Base-by-base conservation (phyloP, 169 alveolate genomes). In the Besnoitia besnoiti region DNA sequence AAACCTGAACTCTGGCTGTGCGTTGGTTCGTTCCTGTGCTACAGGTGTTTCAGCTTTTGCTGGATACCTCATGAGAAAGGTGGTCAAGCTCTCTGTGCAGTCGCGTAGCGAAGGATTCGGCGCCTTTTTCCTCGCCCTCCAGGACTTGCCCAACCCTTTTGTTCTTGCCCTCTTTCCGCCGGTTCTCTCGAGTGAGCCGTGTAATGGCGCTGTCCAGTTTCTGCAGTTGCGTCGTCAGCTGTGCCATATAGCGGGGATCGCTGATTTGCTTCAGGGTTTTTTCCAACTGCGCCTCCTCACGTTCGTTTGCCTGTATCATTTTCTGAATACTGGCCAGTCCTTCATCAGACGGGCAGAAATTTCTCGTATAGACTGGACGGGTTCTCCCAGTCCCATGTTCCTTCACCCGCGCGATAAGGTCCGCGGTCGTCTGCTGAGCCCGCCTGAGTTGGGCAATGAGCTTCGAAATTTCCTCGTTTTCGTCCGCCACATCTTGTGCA, bases 61-160 rank as follows among this genome's bases (percentile, higher is more conserved):
- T n/a, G n/a, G n/a, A n/a, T 21, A 77, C 87, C 87, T 77, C 87
- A 21, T 77, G 87, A 16, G 87, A 37, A 35, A 77, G 49, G 40
- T 77, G 87, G 7, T 77, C 87, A 0, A 37, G 59, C 40, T 77
- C 87, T 37, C 40, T 77, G 49, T 39, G 55, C 7, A 42, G 47
- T 21, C 87, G 49, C 21, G 49, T 44, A 0, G 21, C 59, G 30
- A 77, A 12, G n/a, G 59, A 77, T 39, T 77, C 87, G 10, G 87
- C 50, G 10, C 87, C 87, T 44, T 77, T 77, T 8, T 37, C 87
- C 35, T 77, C 39, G 19, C 55, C 59, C 30, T 77, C 87, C 50
- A 77, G 40, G 35, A 77, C 2, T 37, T 35, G 35, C 59, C 87
- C 87, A 42, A 40, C 47, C 50, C 87, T 19, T 14, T 27, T 39